Evolutionary conservation across 495 filamentous ascomycete genomes (phyloP).

Genomic region (Penicillium coprophilum): DNA sequence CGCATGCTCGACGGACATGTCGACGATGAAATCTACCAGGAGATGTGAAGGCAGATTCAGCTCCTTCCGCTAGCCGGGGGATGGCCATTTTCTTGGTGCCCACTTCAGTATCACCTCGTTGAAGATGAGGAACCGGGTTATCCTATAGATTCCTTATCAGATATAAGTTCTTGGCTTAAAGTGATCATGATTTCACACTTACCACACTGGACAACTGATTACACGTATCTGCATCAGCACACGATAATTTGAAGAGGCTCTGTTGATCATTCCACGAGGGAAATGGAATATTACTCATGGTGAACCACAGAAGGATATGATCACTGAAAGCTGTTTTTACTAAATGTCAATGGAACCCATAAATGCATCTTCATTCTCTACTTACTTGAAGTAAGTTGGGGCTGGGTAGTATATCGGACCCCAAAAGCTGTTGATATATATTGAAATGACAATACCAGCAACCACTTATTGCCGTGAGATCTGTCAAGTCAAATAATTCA

Average conservation of each 20-base stretch:
- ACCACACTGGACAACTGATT: constrained; percentile 32
- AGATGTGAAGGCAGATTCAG: constrained; percentile 39
- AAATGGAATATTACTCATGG: constrained; percentile 31
- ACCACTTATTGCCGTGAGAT: not conserved
- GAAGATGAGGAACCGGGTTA: constrained; percentile 21
- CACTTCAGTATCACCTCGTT: constrained; percentile 20
- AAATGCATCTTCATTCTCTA: not conserved
- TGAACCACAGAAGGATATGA: constrained; percentile 6
- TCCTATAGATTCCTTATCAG: constrained; percentile 24
- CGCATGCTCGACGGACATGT: constrained; percentile 49
- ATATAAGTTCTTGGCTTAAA: not conserved
- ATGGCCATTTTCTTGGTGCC: constrained; percentile 42
- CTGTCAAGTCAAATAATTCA: constrained; percentile 5
- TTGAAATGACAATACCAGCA: constrained; percentile 1
- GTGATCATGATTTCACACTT: constrained; percentile 12
- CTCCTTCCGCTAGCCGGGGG: constrained; percentile 42
- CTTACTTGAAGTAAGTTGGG: constrained; percentile 1
- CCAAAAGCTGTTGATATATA: not conserved
- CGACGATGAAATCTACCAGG: constrained; percentile 42
- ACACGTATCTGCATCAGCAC: constrained; percentile 32
- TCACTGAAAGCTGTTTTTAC: constrained; percentile 1
- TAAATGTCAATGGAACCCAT: not conserved
- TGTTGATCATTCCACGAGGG: constrained; percentile 34
- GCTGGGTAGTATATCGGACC: not conserved
- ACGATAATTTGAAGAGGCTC: constrained; percentile 33